Percentiles rank a stretch among this genome's conserved stretches.
Conservation (phyloP, 1,284 basidiomycete species). For the Ceratobasidium sp. region DNA sequence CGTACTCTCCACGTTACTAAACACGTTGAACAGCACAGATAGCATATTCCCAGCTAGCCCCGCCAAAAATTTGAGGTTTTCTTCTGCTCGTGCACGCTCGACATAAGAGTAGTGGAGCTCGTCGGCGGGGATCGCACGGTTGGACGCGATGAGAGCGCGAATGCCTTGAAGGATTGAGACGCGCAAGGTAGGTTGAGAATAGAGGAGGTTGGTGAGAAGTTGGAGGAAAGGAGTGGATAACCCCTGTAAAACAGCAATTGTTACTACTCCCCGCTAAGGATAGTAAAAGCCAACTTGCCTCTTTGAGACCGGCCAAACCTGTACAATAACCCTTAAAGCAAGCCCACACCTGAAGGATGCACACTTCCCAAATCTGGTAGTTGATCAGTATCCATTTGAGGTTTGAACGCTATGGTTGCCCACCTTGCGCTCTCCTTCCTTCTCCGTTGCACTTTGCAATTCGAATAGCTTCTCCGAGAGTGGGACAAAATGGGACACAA, state of each 20-base stretch:
- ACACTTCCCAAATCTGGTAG: slow-evolving; percentile 50
- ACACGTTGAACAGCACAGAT: slow-evolving; percentile 97
- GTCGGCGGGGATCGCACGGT: slow-evolving; percentile 63
- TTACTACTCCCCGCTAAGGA: neutral
- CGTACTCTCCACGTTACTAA: slow-evolving; percentile 84
- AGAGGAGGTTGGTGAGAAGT: slow-evolving; percentile 52
- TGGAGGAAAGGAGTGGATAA: slow-evolving; percentile 49
- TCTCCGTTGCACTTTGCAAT: slow-evolving; percentile 79
- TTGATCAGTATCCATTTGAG: slow-evolving; percentile 88
- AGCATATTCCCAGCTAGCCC: slow-evolving; percentile 92
- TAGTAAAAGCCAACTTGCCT: slow-evolving; percentile 18
- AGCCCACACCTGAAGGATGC: slow-evolving; percentile 45
- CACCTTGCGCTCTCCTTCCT: slow-evolving; percentile 81
- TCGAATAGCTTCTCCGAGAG: slow-evolving; percentile 95
- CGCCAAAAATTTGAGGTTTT: slow-evolving; percentile 81
- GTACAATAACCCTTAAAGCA: slow-evolving; percentile 62
- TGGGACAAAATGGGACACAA: slow-evolving; percentile 91
- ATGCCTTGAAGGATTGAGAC: slow-evolving; percentile 58
- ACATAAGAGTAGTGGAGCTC: slow-evolving; percentile 65
- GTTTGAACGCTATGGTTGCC: slow-evolving; percentile 92
- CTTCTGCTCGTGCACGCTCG: slow-evolving; percentile 65
- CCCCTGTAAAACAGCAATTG: slow-evolving; percentile 52
- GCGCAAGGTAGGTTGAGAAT: slow-evolving; percentile 51
- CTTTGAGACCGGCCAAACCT: slow-evolving; percentile 54
- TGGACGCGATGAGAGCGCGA: slow-evolving; percentile 58